Evolutionary conservation across 202 grass and related monocot genomes (phyloP).

Genomic region (Brachypodium distachyon): DNA sequence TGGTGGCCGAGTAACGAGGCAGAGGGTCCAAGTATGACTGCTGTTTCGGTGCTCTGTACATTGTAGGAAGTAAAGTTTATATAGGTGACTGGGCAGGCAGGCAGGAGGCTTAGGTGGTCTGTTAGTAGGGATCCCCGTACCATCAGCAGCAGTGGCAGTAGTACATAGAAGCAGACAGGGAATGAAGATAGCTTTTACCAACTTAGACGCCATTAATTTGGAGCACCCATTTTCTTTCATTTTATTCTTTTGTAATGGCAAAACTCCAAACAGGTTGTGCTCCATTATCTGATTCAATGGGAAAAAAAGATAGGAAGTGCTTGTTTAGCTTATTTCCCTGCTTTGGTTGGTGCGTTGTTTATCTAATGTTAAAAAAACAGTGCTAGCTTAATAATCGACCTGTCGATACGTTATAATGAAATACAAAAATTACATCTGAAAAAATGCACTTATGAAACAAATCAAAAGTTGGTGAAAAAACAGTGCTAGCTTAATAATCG

Average conservation of each 20-base stretch:
- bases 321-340: background rate
- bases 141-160: background rate
- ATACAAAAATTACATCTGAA: too few relatives aligned
- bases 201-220: constrained; percentile 51
- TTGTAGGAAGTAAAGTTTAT: constrained; percentile 30
- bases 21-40: constrained; percentile 58
- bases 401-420: too few relatives aligned
- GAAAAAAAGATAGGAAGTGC: constrained; percentile 30
- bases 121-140: constrained; percentile 13
- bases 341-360: background rate
- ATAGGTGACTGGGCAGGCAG: constrained; percentile 15
- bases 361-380: too few relatives aligned
- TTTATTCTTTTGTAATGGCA: constrained; percentile 23
- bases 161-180: constrained; percentile 60
- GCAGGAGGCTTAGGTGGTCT: background rate
- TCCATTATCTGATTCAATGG: constrained; percentile 38
- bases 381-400: too few relatives aligned
- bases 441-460: background rate
- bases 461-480: too few relatives aligned
- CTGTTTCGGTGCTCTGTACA: constrained; percentile 40
- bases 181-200: constrained; percentile 41
- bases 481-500: too few relatives aligned
- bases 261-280: constrained; percentile 37
- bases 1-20: constrained; percentile 66
- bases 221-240: constrained; percentile 36